Conservation (phyloP, 352 stramenopile genomes). For the Pilasporangium apinafurcum region DNA sequence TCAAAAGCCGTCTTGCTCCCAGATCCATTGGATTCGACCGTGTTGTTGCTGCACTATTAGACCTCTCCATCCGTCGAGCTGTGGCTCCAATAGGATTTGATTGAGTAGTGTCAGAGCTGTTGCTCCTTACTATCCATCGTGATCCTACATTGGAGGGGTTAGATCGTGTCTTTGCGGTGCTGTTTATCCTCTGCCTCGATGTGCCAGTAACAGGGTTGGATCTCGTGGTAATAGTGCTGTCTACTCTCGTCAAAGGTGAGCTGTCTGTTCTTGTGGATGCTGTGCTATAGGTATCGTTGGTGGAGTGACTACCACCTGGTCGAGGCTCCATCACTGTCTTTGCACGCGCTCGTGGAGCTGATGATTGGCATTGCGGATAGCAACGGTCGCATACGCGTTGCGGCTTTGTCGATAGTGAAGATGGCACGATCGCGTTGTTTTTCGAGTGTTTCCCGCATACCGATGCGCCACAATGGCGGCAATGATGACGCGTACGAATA, state of each 20-base stretch:
- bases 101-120: too few species aligned
- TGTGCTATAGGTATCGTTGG: conserved; percentile 5
- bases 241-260: not conserved
- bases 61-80: too few species aligned
- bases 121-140: too few species aligned
- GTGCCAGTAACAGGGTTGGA: too few species aligned
- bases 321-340: conserved; percentile 6
- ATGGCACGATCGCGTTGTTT: conserved; percentile 57
- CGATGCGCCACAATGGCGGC: conserved; percentile 63
- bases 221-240: conserved; percentile 8
- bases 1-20: too few species aligned
- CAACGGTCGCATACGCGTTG: conserved; percentile 77
- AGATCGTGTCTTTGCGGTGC: too few species aligned
- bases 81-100: too few species aligned
- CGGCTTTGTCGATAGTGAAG: conserved; percentile 49
- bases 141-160: too few species aligned
- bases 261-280: not conserved
- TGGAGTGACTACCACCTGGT: conserved; percentile 6
- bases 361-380: conserved; percentile 41
- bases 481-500: conserved; percentile 71
- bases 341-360: conserved; percentile 9
- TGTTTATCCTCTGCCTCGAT: too few species aligned
- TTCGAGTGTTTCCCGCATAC: conserved; percentile 72
- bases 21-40: too few species aligned
- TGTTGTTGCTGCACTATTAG: too few species aligned